phyloP scores from a whole-genome alignment of 2,329 filamentous ascomycete genomes.

The Neopestalotiopsis sp. region DNA sequence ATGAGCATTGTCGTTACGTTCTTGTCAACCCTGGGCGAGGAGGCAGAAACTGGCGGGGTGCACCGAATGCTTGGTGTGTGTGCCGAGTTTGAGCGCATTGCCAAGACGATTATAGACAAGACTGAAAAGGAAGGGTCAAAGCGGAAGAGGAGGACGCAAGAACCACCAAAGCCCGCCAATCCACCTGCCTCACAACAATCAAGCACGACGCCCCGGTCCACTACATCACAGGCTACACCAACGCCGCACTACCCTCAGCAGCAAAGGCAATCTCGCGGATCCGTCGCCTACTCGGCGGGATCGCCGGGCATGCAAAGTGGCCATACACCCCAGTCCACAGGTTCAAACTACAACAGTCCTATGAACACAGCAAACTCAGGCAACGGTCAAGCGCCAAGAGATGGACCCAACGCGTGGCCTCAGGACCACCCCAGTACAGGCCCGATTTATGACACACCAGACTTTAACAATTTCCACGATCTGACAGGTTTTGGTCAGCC shows the following conservation, averaged over 20 bases:
- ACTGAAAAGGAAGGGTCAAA: slow-evolving; percentile 84
- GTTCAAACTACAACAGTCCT: slow-evolving; percentile 41
- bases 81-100: slow-evolving; percentile 95
- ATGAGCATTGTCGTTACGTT: slow-evolving; percentile 96
- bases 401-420: slow-evolving; percentile 51
- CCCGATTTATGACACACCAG: slow-evolving; percentile 38
- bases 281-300: slow-evolving; percentile 28
- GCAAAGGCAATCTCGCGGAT: neutral
- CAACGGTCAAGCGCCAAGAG: slow-evolving; percentile 50
- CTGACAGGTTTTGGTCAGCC: slow-evolving; percentile 50
- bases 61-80: slow-evolving; percentile 94
- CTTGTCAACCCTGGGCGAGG: slow-evolving; percentile 84
- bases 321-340: slow-evolving; percentile 32
- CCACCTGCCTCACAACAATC: slow-evolving; percentile 28
- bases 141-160: slow-evolving; percentile 82
- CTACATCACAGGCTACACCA: slow-evolving; percentile 33
- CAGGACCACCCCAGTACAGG: slow-evolving; percentile 48
- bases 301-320: slow-evolving; percentile 29
- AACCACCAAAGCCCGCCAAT: slow-evolving; percentile 39
- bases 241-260: slow-evolving; percentile 37
- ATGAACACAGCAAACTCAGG: slow-evolving; percentile 44
- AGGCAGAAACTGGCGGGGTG: slow-evolving; percentile 88
- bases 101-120: slow-evolving; percentile 88
- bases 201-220: slow-evolving; percentile 30
- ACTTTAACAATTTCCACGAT: slow-evolving; percentile 52